Evolutionary conservation across 2,329 filamentous ascomycete genomes (phyloP).

Genomic region (Elsinoe ampelina): DNA sequence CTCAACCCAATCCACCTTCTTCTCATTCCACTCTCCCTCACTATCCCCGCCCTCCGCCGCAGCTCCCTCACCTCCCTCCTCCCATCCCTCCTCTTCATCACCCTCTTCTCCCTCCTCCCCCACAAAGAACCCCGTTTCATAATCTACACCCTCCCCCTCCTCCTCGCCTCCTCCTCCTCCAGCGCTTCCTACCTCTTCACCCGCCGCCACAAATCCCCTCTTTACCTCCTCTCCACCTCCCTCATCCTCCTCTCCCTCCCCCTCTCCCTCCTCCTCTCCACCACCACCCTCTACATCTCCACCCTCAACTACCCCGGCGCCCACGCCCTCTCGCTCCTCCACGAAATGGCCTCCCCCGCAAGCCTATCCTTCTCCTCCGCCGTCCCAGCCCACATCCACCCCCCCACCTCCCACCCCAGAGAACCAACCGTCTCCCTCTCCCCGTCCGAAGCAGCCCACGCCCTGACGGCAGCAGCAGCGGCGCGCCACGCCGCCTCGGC

Average conservation of each 20-base stretch:
- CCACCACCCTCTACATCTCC: slow-evolving; percentile 64
- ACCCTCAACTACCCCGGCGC: slow-evolving; percentile 92
- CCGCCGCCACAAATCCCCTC: slow-evolving; percentile 51
- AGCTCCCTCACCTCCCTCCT: slow-evolving; percentile 46
- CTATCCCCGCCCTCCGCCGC: slow-evolving; percentile 37
- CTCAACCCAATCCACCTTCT: slow-evolving; percentile 62
- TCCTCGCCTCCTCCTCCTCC: slow-evolving; percentile 69
- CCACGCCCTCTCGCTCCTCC: slow-evolving; percentile 53
- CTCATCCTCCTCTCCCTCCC: slow-evolving; percentile 52
- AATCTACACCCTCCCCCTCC: slow-evolving; percentile 71
- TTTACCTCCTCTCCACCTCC: slow-evolving; percentile 48
- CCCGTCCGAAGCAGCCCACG: background rate
- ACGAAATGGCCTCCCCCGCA: slow-evolving; percentile 21
- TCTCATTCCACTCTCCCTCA: slow-evolving; percentile 41
- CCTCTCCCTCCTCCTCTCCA: slow-evolving; percentile 51
- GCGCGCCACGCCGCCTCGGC: background rate
- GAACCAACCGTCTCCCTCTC: too few species aligned
- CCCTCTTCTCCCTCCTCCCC: slow-evolving; percentile 75
- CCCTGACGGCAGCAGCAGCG: slow-evolving; percentile 9
- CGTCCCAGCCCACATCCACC: background rate
- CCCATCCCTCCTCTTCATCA: slow-evolving; percentile 63
- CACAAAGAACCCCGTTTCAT: slow-evolving; percentile 97
- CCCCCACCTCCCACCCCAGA: background rate
- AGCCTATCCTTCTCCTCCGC: background rate
- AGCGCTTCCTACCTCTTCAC: slow-evolving; percentile 57